Percentiles rank a stretch among this genome's conserved stretches.
Conservation (phyloP, 306 rosid species). For the Pyrus bretschneideri region DNA sequence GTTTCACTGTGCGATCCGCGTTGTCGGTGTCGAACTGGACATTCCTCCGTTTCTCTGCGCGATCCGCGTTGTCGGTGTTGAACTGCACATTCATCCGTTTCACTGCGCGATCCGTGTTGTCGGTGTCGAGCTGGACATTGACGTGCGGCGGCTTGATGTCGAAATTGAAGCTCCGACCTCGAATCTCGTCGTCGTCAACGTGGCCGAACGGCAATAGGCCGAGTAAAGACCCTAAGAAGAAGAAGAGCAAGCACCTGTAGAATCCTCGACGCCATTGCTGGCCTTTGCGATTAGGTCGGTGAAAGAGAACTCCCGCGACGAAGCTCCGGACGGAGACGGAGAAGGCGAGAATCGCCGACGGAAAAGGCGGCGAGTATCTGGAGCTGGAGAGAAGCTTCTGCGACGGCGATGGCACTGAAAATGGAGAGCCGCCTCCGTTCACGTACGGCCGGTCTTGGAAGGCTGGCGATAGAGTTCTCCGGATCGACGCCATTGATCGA, state of each 20-base stretch:
- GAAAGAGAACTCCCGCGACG: conserved; percentile 28
- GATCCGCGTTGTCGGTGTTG: conserved; percentile 6
- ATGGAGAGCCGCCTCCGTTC: conserved; percentile 39
- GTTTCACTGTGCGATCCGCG: neutral
- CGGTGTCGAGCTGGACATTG: conserved; percentile 23
- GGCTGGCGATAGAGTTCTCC: conserved; percentile 84
- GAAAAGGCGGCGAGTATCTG: conserved; percentile 44
- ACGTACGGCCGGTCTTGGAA: conserved; percentile 49
- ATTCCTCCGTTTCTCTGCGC: conserved; percentile 5
- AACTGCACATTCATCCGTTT: conserved; percentile 2
- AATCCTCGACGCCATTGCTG: conserved; percentile 45
- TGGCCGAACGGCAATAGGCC: conserved; percentile 70
- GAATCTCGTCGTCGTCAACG: conserved; percentile 40
- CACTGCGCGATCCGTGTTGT: neutral
- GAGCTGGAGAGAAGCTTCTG: conserved; percentile 46
- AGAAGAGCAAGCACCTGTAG: conserved; percentile 51
- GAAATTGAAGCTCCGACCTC: conserved; percentile 34
- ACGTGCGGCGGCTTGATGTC: conserved; percentile 59
- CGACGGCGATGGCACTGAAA: conserved; percentile 52
- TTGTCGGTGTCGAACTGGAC: conserved; percentile 16
- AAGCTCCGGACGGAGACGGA: conserved; percentile 32
- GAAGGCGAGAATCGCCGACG: conserved; percentile 22
- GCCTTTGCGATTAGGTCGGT: conserved; percentile 43
- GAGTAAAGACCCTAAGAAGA: conserved; percentile 67
- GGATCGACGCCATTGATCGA: conserved; percentile 78